These are phyloP conservation scores for Thuja plicata DNA, from an alignment of 83 land plant species.

Conservation along the genomic window DNA sequence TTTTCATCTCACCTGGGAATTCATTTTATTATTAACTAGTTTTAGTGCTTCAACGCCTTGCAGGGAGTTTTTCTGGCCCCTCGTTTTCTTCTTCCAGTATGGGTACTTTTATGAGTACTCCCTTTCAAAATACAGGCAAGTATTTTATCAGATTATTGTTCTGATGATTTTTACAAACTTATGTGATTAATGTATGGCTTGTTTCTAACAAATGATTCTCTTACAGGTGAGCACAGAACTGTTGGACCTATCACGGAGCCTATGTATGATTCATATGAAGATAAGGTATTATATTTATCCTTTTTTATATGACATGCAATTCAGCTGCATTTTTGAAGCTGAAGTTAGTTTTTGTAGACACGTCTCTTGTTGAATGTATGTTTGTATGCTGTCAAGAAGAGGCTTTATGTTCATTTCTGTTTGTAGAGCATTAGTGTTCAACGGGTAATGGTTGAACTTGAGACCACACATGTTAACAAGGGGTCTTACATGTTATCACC, in stretches of 20 bases:
- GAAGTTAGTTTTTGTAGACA: background rate
- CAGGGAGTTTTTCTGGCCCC: slow-evolving; percentile 8
- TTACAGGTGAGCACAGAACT: slow-evolving; percentile 12
- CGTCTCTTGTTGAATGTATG: background rate
- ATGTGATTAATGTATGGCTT: background rate
- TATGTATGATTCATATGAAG: slow-evolving; percentile 1
- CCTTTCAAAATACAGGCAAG: slow-evolving; percentile 2
- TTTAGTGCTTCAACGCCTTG: background rate
- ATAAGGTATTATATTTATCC: background rate
- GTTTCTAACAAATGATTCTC: background rate
- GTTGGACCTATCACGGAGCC: slow-evolving; percentile 4
- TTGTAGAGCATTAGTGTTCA: background rate
- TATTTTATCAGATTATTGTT: background rate
- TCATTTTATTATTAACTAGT: background rate
- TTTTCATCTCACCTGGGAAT: background rate
- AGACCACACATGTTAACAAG: background rate
- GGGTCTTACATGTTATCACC: background rate
- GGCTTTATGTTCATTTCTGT: background rate
- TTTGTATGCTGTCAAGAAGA: background rate
- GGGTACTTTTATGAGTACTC: background rate
- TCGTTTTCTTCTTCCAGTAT: background rate
- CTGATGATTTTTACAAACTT: background rate
- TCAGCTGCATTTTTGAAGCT: background rate
- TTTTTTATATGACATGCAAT: background rate
- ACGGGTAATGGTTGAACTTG: background rate